phyloP scores from a whole-genome alignment of 2,329 filamentous ascomycete genomes.

The Xylariales sp. region DNA sequence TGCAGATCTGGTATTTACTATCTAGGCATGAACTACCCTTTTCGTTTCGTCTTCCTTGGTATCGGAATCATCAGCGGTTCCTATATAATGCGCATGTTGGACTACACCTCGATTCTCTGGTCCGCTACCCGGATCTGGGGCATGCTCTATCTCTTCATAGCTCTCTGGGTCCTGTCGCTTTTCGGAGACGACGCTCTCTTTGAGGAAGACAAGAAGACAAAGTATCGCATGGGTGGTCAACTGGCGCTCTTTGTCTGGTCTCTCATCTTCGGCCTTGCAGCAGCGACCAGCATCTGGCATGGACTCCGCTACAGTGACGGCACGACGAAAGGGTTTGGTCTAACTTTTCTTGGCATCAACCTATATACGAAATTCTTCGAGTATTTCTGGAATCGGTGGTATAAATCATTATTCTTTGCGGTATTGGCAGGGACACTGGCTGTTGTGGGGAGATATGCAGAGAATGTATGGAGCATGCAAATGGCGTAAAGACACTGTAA shows the following conservation, averaged over 20 bases:
- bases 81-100: constrained; percentile 8
- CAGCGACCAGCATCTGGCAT: constrained; percentile 7
- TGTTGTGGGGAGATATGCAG: constrained; percentile 13
- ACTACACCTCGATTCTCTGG: constrained; percentile 8
- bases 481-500: neutral
- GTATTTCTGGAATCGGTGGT: constrained; percentile 9
- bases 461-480: constrained; percentile 7
- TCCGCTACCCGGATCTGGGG: constrained; percentile 13
- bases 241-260: constrained; percentile 2
- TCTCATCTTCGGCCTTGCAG: constrained; percentile 9
- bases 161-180: constrained; percentile 12
- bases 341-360: constrained; percentile 13
- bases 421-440: constrained; percentile 10
- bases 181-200: constrained; percentile 1
- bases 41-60: constrained; percentile 10
- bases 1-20: neutral
- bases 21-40: neutral
- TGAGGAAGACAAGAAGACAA: neutral
- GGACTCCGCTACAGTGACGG: constrained; percentile 11
- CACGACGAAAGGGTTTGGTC: constrained; percentile 12
- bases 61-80: constrained; percentile 6
- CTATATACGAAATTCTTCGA: constrained; percentile 13
- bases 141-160: constrained; percentile 11
- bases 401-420: constrained; percentile 11
- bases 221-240: neutral